These are phyloP conservation scores for Fusarium chuoi DNA, from an alignment of 2,329 filamentous ascomycete species.

Conservation along the genomic window DNA sequence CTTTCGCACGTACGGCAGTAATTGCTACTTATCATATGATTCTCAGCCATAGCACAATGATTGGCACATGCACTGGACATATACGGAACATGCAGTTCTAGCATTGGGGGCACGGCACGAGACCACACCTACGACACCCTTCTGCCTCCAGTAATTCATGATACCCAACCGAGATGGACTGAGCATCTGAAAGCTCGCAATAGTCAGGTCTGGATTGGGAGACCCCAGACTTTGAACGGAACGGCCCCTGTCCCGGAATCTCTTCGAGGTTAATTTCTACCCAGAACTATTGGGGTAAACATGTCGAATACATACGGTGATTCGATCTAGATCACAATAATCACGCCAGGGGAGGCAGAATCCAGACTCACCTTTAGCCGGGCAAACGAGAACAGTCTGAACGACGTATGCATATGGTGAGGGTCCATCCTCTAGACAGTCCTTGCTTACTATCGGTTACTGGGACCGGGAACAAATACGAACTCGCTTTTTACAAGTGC, in stretches of 20 bases:
- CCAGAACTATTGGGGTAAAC: slow-evolving; percentile 5
- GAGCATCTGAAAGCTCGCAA: neutral
- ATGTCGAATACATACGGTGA: neutral
- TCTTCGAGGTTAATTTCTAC: slow-evolving; percentile 7
- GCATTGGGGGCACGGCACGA: slow-evolving; percentile 26
- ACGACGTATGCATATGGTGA: neutral
- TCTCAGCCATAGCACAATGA: slow-evolving; percentile 5
- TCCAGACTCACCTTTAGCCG: slow-evolving; percentile 33
- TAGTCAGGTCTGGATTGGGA: slow-evolving; percentile 22
- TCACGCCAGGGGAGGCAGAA: slow-evolving; percentile 7
- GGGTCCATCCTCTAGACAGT: slow-evolving; percentile 6
- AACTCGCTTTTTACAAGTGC: neutral
- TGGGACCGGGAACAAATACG: slow-evolving; percentile 17
- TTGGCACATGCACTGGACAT: neutral
- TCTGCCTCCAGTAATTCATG: slow-evolving; percentile 7
- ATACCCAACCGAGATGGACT: neutral
- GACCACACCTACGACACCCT: slow-evolving; percentile 28
- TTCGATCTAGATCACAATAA: slow-evolving; percentile 12
- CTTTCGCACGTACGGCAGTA: neutral
- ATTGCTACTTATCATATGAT: slow-evolving; percentile 23
- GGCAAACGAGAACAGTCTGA: slow-evolving; percentile 24
- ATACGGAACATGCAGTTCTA: slow-evolving; percentile 17
- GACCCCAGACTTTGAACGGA: slow-evolving; percentile 9
- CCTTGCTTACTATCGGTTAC: slow-evolving; percentile 25
- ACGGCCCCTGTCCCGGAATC: slow-evolving; percentile 19